These are phyloP conservation scores for Fistulifera pelliculosa DNA, from an alignment of 108 stramenopile genomes.

Conservation along the genomic window DNA sequence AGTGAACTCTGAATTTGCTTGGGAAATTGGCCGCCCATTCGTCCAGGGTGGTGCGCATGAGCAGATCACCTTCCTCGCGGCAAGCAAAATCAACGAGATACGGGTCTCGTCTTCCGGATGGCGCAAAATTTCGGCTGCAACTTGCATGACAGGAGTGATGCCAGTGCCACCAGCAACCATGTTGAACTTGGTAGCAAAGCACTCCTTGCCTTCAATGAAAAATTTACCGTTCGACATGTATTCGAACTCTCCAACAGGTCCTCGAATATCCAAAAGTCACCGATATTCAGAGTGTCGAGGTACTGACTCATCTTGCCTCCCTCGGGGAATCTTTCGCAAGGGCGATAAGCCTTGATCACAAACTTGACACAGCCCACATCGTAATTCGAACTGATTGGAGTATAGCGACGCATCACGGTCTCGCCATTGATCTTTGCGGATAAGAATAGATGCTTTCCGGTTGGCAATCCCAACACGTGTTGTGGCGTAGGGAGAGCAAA, in stretches of 20 bases:
- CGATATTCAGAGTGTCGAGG: conserved; percentile 78
- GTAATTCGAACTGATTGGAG: conserved; percentile 89
- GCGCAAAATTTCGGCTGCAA: conserved; percentile 81
- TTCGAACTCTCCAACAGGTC: conserved; percentile 89
- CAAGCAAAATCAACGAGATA: conserved; percentile 86
- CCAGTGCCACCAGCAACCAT: conserved; percentile 98
- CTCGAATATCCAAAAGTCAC: conserved; percentile 84
- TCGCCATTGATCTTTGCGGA: conserved; percentile 76
- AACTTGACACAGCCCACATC: conserved; percentile 95
- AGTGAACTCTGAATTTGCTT: conserved; percentile 85
- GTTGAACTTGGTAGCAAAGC: conserved; percentile 63
- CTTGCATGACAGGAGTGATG: conserved; percentile 93
- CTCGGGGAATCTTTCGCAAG: conserved; percentile 79
- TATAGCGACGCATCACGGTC: conserved; percentile 84
- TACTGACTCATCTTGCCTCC: conserved; percentile 96
- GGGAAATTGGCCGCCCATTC: conserved; percentile 74
- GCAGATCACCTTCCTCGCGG: conserved; percentile 90
- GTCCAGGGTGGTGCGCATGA: conserved; percentile 86
- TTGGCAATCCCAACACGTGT: conserved; percentile 91
- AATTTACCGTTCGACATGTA: conserved; percentile 89
- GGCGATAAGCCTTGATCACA: conserved; percentile 93
- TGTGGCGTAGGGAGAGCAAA: conserved; percentile 87
- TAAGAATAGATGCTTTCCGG: conserved; percentile 94
- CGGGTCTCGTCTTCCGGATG: conserved; percentile 78
- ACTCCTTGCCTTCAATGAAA: conserved; percentile 59